phyloP scores from a whole-genome alignment of 2,329 filamentous ascomycete genomes.

The Juglanconis juglandina region DNA sequence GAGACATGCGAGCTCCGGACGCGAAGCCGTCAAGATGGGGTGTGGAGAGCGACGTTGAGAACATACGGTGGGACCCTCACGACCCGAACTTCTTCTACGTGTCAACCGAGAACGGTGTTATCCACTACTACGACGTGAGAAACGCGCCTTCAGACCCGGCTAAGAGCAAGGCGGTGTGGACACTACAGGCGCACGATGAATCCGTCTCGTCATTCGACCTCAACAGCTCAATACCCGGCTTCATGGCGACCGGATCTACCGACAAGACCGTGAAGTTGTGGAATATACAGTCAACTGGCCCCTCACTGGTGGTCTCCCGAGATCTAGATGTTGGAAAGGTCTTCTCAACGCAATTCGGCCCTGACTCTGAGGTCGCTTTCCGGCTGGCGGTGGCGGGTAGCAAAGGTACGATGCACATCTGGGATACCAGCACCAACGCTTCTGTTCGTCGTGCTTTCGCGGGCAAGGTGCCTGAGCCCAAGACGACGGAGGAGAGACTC shows the following conservation, averaged over 20 bases:
- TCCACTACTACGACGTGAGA: slow-evolving; percentile 89
- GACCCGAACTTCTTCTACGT: slow-evolving; percentile 92
- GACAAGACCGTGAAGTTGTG: slow-evolving; percentile 96
- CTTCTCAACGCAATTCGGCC: slow-evolving; percentile 86
- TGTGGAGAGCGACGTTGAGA: slow-evolving; percentile 94
- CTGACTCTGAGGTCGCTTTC: slow-evolving; percentile 87
- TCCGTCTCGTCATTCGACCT: slow-evolving; percentile 89
- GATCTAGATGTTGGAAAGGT: slow-evolving; percentile 94
- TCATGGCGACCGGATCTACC: slow-evolving; percentile 87
- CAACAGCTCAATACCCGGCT: slow-evolving; percentile 85
- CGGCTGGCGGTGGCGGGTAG: slow-evolving; percentile 89
- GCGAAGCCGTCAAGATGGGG: slow-evolving; percentile 81
- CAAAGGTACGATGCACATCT: slow-evolving; percentile 87
- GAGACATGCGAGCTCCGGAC: slow-evolving; percentile 91
- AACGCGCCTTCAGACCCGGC: slow-evolving; percentile 69
- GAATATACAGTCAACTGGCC: slow-evolving; percentile 79
- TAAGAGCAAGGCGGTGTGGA: slow-evolving; percentile 84
- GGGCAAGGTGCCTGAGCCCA: slow-evolving; percentile 57
- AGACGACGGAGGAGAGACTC: slow-evolving; percentile 66
- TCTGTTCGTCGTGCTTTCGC: slow-evolving; percentile 84
- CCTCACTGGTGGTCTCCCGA: slow-evolving; percentile 84
- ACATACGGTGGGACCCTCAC: slow-evolving; percentile 88
- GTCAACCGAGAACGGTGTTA: slow-evolving; percentile 84
- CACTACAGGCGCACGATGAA: slow-evolving; percentile 90
- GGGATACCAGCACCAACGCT: slow-evolving; percentile 93